Percentiles rank a stretch among this genome's conserved stretches.
These are phyloP conservation scores for Geopyxis carbonaria DNA, from an alignment of 495 filamentous ascomycete species.

Conservation along the genomic window DNA sequence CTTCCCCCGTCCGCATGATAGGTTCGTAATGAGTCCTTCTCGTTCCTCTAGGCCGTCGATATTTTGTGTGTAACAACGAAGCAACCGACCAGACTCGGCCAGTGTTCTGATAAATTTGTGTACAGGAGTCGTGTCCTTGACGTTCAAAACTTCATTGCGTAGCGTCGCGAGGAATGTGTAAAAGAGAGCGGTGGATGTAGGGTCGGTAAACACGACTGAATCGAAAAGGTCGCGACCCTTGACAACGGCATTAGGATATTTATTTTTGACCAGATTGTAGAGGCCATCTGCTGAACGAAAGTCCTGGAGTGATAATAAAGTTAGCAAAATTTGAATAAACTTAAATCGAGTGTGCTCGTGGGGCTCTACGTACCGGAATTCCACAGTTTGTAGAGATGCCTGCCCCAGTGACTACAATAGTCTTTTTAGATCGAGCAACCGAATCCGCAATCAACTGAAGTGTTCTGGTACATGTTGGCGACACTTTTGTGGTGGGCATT, in stretches of 20 bases:
- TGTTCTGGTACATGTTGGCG: slow-evolving; percentile 31
- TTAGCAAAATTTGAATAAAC: neutral
- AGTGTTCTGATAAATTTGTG: slow-evolving; percentile 47
- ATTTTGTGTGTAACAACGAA: slow-evolving; percentile 55
- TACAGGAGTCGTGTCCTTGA: slow-evolving; percentile 37
- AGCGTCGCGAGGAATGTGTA: slow-evolving; percentile 50
- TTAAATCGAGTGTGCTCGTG: too few relatives aligned
- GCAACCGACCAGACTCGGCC: slow-evolving; percentile 42
- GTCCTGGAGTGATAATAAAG: slow-evolving; percentile 32
- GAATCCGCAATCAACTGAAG: slow-evolving; percentile 45
- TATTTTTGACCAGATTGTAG: slow-evolving; percentile 49
- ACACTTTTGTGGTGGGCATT: slow-evolving; percentile 41
- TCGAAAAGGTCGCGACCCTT: slow-evolving; percentile 54
- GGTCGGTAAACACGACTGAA: slow-evolving; percentile 45
- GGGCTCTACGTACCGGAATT: slow-evolving; percentile 39
- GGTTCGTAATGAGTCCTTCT: slow-evolving; percentile 36
- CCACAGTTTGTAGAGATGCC: slow-evolving; percentile 59
- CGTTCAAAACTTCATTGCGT: slow-evolving; percentile 36
- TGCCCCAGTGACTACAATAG: slow-evolving; percentile 51
- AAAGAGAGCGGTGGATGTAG: slow-evolving; percentile 44
- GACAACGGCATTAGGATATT: slow-evolving; percentile 33
- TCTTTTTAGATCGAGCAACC: slow-evolving; percentile 42
- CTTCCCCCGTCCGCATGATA: slow-evolving; percentile 40
- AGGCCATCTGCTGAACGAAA: slow-evolving; percentile 55
- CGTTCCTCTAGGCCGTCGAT: slow-evolving; percentile 53